Evolutionary conservation across 2,329 filamentous ascomycete genomes (phyloP).

Genomic region (Fusarium abutilonis): DNA sequence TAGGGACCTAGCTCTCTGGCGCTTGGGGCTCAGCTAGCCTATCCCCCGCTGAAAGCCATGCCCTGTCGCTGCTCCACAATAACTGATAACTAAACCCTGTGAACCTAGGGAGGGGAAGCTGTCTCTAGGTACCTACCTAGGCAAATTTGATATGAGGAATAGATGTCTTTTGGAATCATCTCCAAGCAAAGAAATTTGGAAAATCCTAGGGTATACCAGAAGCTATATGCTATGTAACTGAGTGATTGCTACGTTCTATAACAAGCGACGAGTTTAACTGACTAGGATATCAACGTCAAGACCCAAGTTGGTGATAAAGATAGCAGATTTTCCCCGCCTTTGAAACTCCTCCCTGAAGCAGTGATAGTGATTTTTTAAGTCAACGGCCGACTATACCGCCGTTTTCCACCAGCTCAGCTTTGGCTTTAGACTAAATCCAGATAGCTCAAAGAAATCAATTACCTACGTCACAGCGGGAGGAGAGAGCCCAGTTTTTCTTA

Average conservation of each 20-base stretch:
- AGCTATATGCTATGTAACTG: neutral
- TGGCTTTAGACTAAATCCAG: slow-evolving; percentile 10
- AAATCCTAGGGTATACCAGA: neutral
- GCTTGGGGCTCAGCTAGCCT: slow-evolving; percentile 24
- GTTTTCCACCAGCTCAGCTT: slow-evolving; percentile 23
- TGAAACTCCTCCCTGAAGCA: slow-evolving; percentile 20
- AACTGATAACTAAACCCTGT: slow-evolving; percentile 6
- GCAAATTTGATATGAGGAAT: slow-evolving; percentile 12
- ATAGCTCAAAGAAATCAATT: neutral
- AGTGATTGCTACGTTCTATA: neutral
- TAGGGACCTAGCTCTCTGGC: slow-evolving; percentile 20
- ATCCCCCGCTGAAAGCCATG: slow-evolving; percentile 29
- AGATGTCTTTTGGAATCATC: neutral
- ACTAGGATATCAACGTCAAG: slow-evolving; percentile 1
- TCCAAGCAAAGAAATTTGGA: neutral
- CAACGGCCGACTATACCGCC: slow-evolving; percentile 20
- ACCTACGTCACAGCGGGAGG: slow-evolving; percentile 13
- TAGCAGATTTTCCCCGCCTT: slow-evolving; percentile 14
- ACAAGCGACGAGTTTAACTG: neutral
- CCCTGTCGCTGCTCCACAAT: slow-evolving; percentile 30
- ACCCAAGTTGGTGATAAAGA: neutral
- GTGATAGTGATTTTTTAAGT: slow-evolving; percentile 21
- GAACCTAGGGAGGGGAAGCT: slow-evolving; percentile 18
- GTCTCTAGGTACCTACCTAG: neutral
- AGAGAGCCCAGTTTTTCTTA: neutral